A percentile compares a stretch with the other conserved stretches of the same genome.
Conservation (phyloP, 1,139 yeast genomes). For the Debaryomycetaceae sp. region DNA sequence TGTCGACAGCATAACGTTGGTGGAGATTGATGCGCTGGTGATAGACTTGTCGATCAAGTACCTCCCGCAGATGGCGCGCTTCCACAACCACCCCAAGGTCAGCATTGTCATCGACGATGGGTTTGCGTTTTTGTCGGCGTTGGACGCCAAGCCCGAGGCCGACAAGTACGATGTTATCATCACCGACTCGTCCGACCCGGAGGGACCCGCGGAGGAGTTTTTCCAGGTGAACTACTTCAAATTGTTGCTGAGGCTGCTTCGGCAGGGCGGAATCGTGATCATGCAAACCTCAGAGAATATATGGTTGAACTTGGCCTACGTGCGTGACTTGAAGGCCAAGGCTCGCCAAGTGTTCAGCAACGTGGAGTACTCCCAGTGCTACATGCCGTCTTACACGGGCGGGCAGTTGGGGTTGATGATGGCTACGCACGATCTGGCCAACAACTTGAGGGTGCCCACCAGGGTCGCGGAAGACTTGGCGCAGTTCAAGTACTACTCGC, state of each 20-base stretch:
- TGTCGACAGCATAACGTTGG: slow-evolving; percentile 70
- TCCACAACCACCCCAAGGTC: slow-evolving; percentile 68
- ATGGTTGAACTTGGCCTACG: slow-evolving; percentile 77
- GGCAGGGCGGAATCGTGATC: slow-evolving; percentile 73
- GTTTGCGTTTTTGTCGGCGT: slow-evolving; percentile 63
- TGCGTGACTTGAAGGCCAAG: slow-evolving; percentile 54
- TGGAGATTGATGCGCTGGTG: slow-evolving; percentile 89
- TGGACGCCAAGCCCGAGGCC: slow-evolving; percentile 22
- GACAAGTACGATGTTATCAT: slow-evolving; percentile 77
- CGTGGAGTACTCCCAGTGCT: slow-evolving; percentile 78
- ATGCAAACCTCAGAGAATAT: slow-evolving; percentile 91
- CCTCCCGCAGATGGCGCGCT: slow-evolving; percentile 76
- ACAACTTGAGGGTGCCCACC: slow-evolving; percentile 52
- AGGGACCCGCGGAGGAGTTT: slow-evolving; percentile 95
- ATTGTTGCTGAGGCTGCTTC: slow-evolving; percentile 63
- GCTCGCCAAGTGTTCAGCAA: slow-evolving; percentile 71
- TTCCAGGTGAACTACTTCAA: slow-evolving; percentile 82
- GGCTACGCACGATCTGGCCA: slow-evolving; percentile 58
- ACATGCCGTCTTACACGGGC: slow-evolving; percentile 94
- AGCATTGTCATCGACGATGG: slow-evolving; percentile 83
- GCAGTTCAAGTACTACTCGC: slow-evolving; percentile 69
- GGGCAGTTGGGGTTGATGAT: slow-evolving; percentile 91
- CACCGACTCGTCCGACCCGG: slow-evolving; percentile 96
- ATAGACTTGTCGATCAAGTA: slow-evolving; percentile 70
- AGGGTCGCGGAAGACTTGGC: slow-evolving; percentile 49